Conservation (phyloP, 331 rosid species). For the Malus hybrid region DNA sequence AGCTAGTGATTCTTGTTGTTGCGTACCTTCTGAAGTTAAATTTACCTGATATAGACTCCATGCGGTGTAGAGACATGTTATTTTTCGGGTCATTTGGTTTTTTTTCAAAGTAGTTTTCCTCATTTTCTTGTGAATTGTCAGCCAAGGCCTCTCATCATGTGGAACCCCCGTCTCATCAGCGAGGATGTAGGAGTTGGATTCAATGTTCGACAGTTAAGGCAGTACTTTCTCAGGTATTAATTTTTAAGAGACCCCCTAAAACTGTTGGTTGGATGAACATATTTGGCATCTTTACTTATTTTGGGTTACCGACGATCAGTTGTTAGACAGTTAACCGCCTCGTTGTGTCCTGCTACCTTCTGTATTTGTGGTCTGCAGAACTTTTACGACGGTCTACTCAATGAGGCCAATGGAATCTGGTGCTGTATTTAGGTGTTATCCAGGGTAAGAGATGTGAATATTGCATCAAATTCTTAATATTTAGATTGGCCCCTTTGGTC, state of each 20-base stretch:
- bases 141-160: constrained; percentile 96
- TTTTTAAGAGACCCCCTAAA: background rate
- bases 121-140: constrained; percentile 20
- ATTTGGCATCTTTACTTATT: background rate
- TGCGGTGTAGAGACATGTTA: background rate
- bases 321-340: background rate
- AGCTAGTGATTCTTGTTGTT: background rate
- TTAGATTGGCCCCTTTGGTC: background rate
- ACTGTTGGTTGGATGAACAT: background rate
- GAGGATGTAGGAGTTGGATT: constrained; percentile 93
- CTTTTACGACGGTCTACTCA: constrained; percentile 70
- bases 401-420: constrained; percentile 93
- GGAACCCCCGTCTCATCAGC: constrained; percentile 94
- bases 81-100: background rate
- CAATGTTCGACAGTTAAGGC: constrained; percentile 76
- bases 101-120: background rate
- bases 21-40: background rate
- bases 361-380: constrained; percentile 31
- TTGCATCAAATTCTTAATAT: background rate
- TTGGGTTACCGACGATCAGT: background rate
- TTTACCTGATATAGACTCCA: background rate
- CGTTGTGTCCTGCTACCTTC: background rate
- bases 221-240: constrained; percentile 67
- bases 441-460: constrained; percentile 53
- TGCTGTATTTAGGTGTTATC: constrained; percentile 88